Evolutionary conservation across 1,139 yeast species (phyloP), one percentile per base, ranked within the genome.

Genomic region (Pichia sp.): DNA sequence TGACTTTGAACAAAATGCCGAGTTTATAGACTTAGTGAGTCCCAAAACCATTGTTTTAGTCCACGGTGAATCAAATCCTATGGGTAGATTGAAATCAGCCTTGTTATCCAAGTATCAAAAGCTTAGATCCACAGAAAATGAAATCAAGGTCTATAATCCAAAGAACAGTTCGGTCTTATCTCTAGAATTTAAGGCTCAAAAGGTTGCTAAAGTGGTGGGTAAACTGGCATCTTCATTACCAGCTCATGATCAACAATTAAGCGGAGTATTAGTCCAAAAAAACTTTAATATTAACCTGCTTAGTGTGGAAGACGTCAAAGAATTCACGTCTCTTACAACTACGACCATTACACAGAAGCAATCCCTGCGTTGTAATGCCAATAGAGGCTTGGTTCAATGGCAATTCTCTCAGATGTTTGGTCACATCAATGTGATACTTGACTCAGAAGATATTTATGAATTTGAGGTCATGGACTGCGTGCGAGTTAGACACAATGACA

Each of bases 321-420:
- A 88, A 51, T 88, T 78, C 51, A 77, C 96, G 0, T 93, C 86
- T 37, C 66, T 91, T 39, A 79, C 94, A 0, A 84, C 97, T 1
- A 84, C 96, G 2, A 72, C 83, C 11, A 78, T 91, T 20, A 79
- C 79, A 50, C 94, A 94, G 45, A 73, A 83, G 45, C 95, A 88
- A 55, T 69, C 77, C 13, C 63, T 91, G 22, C 72, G 74, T 37
- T 84, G 93, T 33, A 77, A 80, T 55, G 94, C 96, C 5, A 85
- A 83, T 33, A 72, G 84, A 22, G 81, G 84, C 31, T 66, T 91
- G 41, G 74, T 93, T 42, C 72, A 74, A 45, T 91, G 94, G 86
- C 97, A 91, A 56, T 69, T 91, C 44, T 77, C 83, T 44, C 97
- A 88, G 55, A 91, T 93, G 98, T 91, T 91, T 68, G 97, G 97